Evolutionary conservation across 164 flowering plant genomes (phyloP), one percentile per base, ranked within the genome.

Genomic region (Annona cherimola): DNA sequence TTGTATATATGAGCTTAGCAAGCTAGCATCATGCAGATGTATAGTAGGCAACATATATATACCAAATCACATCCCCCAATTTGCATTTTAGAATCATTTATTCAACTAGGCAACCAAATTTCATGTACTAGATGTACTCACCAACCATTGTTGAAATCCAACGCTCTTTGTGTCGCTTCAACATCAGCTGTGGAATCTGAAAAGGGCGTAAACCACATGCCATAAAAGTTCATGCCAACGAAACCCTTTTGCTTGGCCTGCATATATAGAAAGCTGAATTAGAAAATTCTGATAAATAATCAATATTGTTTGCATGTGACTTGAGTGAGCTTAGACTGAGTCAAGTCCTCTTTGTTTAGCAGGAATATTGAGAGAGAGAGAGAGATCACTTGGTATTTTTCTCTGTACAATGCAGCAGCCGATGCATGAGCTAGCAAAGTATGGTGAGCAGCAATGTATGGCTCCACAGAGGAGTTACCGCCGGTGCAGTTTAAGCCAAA

Each of bases 381-480:
- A 20, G 12, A 35, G 39, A 8, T 62, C 42, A 85, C 88, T 82
- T 84, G 73, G 66, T 84, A 85, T 18, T 79, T 84, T 0, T 74
- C 45, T 54, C 55, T 81, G 79, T 84, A 88, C 1, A 82, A 26
- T 11, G 79, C 76, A 1, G 78, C 84, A 0, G 84, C 82, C 5
- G 81, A 74, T 2, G 85, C 86, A 76, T 86, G 89, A 44, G 82
- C 63, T 4, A 86, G 81, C 35, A 84, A 75, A 18, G 61, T 35
- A 46, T 86, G 64, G 68, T 86, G 88, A 3, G 54, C 75, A 1
- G 80, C 88, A 19, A 80, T 44, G 50, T 88, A 88, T 1, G 91
- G 91, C 71, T 86, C 81, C 0, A 55, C 81, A 0, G 89, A 19
- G 42, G 41, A 62, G 66, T 62, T 62, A 3, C 66, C 66, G 12